phyloP scores from a whole-genome alignment of 2,329 filamentous ascomycete genomes.

The Curvularia verruculosa region DNA sequence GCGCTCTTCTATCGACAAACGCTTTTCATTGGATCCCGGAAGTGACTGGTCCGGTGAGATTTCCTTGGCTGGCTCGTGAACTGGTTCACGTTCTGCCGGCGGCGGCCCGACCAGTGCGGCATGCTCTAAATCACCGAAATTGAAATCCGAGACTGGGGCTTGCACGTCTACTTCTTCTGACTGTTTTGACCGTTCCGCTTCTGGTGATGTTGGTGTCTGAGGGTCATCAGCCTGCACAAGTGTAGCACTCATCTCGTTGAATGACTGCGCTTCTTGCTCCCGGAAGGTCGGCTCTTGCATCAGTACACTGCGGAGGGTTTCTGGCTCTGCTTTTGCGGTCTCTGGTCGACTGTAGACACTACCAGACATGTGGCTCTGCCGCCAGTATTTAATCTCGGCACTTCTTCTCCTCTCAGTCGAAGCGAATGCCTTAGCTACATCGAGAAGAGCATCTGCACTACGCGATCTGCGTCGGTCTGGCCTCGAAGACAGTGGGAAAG shows the following conservation, averaged over 20 bases:
- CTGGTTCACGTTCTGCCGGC: constrained; percentile 4
- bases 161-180: constrained; percentile 9
- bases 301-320: constrained; percentile 37
- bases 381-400: constrained; percentile 47
- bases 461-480: constrained; percentile 44
- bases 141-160: constrained; percentile 42
- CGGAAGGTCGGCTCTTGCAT: constrained; percentile 29
- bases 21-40: constrained; percentile 22
- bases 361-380: constrained; percentile 41
- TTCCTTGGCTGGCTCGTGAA: constrained; percentile 12
- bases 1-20: constrained; percentile 44
- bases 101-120: constrained; percentile 22
- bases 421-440: constrained; percentile 34
- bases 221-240: constrained; percentile 29
- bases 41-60: constrained; percentile 18
- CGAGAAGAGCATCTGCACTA: constrained; percentile 47
- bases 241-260: constrained; percentile 34
- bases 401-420: constrained; percentile 39
- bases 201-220: constrained; percentile 16
- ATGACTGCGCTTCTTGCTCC: constrained; percentile 23
- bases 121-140: constrained; percentile 45
- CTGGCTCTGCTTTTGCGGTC: constrained; percentile 41
- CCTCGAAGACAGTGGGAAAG: constrained; percentile 26
- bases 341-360: constrained; percentile 46
- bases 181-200: constrained; percentile 3